Percentiles rank a stretch among this genome's conserved stretches.
Evolutionary conservation across 176 grass and related monocot species (phyloP).

Genomic region (Poa annua): DNA sequence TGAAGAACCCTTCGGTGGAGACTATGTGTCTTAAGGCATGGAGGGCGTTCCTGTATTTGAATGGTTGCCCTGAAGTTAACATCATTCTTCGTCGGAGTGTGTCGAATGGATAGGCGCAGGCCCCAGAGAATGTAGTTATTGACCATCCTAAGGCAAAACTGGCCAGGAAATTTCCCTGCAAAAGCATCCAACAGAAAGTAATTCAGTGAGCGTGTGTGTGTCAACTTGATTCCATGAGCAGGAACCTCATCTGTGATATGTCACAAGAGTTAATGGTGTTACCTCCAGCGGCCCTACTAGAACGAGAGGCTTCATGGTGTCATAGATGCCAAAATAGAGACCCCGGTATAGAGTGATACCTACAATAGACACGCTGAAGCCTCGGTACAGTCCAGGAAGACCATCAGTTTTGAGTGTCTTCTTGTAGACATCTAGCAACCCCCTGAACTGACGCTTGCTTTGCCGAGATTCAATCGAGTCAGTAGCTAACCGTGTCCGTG

Average conservation of each 20-base stretch:
- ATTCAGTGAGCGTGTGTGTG: neutral
- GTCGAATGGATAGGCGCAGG: conserved; percentile 87
- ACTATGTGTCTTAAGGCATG: conserved; percentile 80
- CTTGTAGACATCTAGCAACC: conserved; percentile 80
- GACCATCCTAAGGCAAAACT: conserved; percentile 90
- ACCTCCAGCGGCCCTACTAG: conserved; percentile 87
- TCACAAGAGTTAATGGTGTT: conserved; percentile 37
- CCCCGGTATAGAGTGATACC: conserved; percentile 90
- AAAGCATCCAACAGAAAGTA: conserved; percentile 40
- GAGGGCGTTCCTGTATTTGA: conserved; percentile 69
- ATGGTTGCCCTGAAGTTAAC: conserved; percentile 75
- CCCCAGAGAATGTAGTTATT: conserved; percentile 89
- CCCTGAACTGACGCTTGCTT: conserved; percentile 68
- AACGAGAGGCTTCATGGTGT: conserved; percentile 82
- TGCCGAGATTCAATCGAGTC: conserved; percentile 65
- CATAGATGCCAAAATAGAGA: conserved; percentile 90
- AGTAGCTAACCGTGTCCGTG: conserved; percentile 76
- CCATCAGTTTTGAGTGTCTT: conserved; percentile 74
- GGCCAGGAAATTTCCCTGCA: conserved; percentile 85
- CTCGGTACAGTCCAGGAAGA: conserved; percentile 77
- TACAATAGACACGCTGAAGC: conserved; percentile 79
- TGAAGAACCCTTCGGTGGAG: conserved; percentile 65
- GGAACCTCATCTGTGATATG: neutral
- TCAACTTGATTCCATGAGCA: neutral
- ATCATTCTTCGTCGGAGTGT: conserved; percentile 95